A percentile compares a stretch with the other conserved stretches of the same genome.
These are phyloP conservation scores for Suillus decipiens DNA, from an alignment of 768 basidiomycete genomes.

Conservation along the genomic window DNA sequence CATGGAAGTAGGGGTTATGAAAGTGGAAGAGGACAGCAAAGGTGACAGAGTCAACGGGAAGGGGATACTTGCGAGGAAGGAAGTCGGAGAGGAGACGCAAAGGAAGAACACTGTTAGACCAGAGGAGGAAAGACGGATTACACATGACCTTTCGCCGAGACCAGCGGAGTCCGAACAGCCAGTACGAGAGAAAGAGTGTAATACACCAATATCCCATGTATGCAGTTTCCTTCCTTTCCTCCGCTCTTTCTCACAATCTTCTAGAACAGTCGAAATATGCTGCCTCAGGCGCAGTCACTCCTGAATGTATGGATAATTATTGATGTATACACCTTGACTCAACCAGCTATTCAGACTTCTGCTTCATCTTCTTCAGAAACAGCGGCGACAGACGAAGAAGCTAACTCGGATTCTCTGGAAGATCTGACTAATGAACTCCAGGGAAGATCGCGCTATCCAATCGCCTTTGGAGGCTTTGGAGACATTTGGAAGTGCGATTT, in stretches of 20 bases:
- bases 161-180: slow-evolving; percentile 32
- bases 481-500: slow-evolving; percentile 30
- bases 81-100: no score
- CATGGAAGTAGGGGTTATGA: background rate
- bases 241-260: background rate
- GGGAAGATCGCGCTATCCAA: background rate
- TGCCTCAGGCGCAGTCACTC: background rate
- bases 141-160: slow-evolving; percentile 12
- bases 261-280: background rate
- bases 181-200: slow-evolving; percentile 12
- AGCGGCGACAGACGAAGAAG: background rate
- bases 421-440: background rate
- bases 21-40: slow-evolving; percentile 19
- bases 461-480: slow-evolving; percentile 18
- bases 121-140: slow-evolving; percentile 22
- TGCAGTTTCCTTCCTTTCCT: background rate
- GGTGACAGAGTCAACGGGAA: slow-evolving; percentile 25
- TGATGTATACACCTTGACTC: background rate
- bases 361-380: background rate
- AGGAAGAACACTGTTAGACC: no score
- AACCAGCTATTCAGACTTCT: background rate
- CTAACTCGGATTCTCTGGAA: background rate
- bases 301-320: background rate
- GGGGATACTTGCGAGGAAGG: slow-evolving; percentile 15
- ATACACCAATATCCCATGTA: background rate